Percentiles rank a stretch among this genome's conserved stretches.
phyloP scores from a whole-genome alignment of 2,329 filamentous ascomycete species.

The Colletotrichum sp. region DNA sequence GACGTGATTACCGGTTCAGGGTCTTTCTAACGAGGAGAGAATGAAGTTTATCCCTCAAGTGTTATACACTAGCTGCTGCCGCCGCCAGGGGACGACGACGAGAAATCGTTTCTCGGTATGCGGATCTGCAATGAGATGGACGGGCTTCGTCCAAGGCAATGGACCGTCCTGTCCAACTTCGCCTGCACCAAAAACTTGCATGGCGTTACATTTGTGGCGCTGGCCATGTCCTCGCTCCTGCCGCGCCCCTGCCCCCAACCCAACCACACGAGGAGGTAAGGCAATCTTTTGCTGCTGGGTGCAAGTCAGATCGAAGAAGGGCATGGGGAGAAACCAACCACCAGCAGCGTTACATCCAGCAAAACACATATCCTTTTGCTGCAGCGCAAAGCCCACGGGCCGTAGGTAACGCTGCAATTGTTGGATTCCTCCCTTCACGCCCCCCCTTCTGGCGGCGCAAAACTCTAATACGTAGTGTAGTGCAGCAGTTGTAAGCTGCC shows the following conservation, averaged over 20 bases:
- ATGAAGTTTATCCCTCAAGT: not conserved
- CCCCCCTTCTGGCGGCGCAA: not conserved
- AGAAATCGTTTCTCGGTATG: not conserved
- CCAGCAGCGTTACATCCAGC: not conserved
- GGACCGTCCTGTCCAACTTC: not conserved
- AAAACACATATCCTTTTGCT: not conserved
- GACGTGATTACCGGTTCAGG: not conserved
- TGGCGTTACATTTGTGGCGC: constrained; percentile 7
- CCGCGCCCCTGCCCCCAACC: not conserved
- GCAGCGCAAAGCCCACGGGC: not conserved
- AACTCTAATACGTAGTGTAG: not conserved
- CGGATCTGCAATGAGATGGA: not conserved
- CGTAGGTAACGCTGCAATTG: not conserved
- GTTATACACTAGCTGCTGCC: not conserved
- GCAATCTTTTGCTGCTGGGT: not conserved
- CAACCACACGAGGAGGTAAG: not conserved
- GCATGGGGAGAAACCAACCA: not conserved
- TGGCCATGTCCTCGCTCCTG: not conserved
- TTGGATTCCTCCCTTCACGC: not conserved
- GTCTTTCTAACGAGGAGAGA: not conserved
- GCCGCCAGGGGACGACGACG: not conserved
- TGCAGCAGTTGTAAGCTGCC: not conserved
- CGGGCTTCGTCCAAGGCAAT: not conserved
- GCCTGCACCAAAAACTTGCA: constrained; percentile 2
- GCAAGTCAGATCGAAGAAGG: not conserved